These are phyloP conservation scores for Boletales sp. DNA, from an alignment of 768 basidiomycete species.

Conservation along the genomic window DNA sequence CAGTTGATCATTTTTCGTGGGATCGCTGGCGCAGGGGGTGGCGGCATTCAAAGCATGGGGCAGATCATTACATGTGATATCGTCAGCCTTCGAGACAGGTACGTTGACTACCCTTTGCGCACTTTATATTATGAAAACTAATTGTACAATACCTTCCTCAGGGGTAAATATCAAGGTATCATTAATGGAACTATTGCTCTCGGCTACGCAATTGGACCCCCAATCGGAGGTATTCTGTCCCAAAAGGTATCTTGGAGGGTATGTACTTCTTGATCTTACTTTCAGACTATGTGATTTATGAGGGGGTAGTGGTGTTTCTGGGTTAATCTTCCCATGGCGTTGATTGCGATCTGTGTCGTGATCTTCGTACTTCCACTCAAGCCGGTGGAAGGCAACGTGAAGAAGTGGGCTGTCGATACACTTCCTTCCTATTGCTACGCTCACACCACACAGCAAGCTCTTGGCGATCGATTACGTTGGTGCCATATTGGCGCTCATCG, in stretches of 20 bases:
- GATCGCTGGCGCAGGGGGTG: slow-evolving; percentile 67
- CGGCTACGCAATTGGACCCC: slow-evolving; percentile 64
- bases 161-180: slow-evolving; percentile 78
- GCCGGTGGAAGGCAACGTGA: slow-evolving; percentile 57
- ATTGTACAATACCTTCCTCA: slow-evolving; percentile 19
- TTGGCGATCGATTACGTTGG: slow-evolving; percentile 64
- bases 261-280: slow-evolving; percentile 16
- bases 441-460: slow-evolving; percentile 47
- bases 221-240: slow-evolving; percentile 63
- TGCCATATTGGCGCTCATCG: slow-evolving; percentile 52
- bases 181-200: slow-evolving; percentile 53
- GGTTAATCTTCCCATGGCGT: slow-evolving; percentile 62
- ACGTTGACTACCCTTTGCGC: slow-evolving; percentile 5
- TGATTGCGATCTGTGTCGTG: slow-evolving; percentile 52
- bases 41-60: slow-evolving; percentile 63
- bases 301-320: slow-evolving; percentile 66
- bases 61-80: slow-evolving; percentile 75
- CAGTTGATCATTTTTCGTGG: slow-evolving; percentile 70
- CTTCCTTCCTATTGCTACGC: not conserved
- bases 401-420: slow-evolving; percentile 31
- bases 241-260: slow-evolving; percentile 64
- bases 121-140: not conserved
- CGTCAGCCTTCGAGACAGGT: slow-evolving; percentile 66
- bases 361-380: slow-evolving; percentile 66
- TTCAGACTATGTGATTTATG: not conserved